Evolutionary conservation across 2,329 filamentous ascomycete species (phyloP).

Genomic region (Ophiostoma populinum): DNA sequence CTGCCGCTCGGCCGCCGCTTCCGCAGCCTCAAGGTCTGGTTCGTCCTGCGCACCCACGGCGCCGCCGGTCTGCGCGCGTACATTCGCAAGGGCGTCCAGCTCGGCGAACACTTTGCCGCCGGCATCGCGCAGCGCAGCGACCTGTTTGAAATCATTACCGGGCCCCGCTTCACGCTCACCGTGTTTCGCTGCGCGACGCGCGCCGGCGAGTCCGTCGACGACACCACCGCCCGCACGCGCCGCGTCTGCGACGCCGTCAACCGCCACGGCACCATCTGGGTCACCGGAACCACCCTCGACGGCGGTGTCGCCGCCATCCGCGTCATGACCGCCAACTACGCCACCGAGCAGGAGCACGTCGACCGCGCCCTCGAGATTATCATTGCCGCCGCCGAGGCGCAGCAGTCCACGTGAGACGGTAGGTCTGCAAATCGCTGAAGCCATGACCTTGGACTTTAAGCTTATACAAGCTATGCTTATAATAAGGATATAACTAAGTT

Average conservation of each 20-base stretch:
- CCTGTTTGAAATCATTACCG: conserved; percentile 58
- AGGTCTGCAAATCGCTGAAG: no score
- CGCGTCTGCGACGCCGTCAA: conserved; percentile 63
- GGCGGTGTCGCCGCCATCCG: conserved; percentile 57
- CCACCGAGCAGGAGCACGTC: conserved; percentile 56
- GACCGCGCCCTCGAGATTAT: conserved; percentile 58
- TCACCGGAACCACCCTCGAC: conserved; percentile 61
- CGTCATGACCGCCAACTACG: conserved; percentile 55
- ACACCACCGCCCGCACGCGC: conserved; percentile 44
- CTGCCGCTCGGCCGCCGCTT: conserved; percentile 84
- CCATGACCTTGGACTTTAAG: no score
- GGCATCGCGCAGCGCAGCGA: conserved; percentile 32
- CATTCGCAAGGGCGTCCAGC: conserved; percentile 47
- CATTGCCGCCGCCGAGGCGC: conserved; percentile 38
- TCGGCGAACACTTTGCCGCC: conserved; percentile 53
- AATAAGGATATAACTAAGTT: no score
- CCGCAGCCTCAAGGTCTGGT: conserved; percentile 85
- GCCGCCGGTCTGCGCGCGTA: conserved; percentile 52
- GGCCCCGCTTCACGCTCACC: conserved; percentile 61
- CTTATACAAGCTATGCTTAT: no score
- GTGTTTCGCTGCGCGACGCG: conserved; percentile 47
- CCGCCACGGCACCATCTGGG: conserved; percentile 56
- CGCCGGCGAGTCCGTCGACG: conserved; percentile 8
- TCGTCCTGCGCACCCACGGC: conserved; percentile 73
- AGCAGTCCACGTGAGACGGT: no score